Evolutionary conservation across 768 basidiomycete genomes (phyloP), one percentile per base, ranked within the genome.

Genomic region (Tulasnella sp.): DNA sequence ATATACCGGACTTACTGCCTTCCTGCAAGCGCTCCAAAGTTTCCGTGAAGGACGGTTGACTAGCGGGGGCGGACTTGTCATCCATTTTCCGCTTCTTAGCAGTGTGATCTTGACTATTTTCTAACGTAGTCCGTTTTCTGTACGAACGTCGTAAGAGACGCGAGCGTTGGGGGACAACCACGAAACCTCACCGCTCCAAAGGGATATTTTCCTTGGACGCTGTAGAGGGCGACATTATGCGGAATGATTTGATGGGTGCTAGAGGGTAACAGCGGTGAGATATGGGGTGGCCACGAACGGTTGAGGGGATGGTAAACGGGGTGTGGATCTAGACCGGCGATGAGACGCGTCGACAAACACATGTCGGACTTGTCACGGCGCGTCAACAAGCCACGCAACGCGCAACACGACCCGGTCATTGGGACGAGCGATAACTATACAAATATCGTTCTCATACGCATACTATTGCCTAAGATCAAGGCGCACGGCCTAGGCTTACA

Each of bases 1-100:
- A 59, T 35, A 36, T 17, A 31, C n/a, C 43, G 11, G 41, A 67
- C 77, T 19, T 58, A 77, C 80, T 75, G 55, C 67, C 58, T 55
- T 81, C 77, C 49, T 78, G 78, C 59, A 86, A 67, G 52, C 75
- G 73, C 66, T 81, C 80, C 17, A 86, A 69, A 21, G 82, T 77
- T 41, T 83, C 80, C 9, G 78, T 70, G 62, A 86, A 86, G 2
- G 81, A 81, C 11, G 55, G 23, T 35, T 56, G 54, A 19, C n/a
- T 27, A 31, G 21, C 36, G 12, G n/a, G 8, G 15, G 39, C 29
- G 12, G 19, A 19, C 23, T 50, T 56, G 8, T 41, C 54, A 42
- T 56, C 54, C n/a, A 56, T 25, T 46, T 42, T 56, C 14, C 54
- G 40, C 32, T 42, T 56, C 40, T 56, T 56, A 12, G 54, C 54